Percentiles rank a stretch among this genome's conserved stretches.
These are phyloP conservation scores for Pseudogymnoascus sp. DNA, from an alignment of 2,329 filamentous ascomycete genomes.

Conservation along the genomic window DNA sequence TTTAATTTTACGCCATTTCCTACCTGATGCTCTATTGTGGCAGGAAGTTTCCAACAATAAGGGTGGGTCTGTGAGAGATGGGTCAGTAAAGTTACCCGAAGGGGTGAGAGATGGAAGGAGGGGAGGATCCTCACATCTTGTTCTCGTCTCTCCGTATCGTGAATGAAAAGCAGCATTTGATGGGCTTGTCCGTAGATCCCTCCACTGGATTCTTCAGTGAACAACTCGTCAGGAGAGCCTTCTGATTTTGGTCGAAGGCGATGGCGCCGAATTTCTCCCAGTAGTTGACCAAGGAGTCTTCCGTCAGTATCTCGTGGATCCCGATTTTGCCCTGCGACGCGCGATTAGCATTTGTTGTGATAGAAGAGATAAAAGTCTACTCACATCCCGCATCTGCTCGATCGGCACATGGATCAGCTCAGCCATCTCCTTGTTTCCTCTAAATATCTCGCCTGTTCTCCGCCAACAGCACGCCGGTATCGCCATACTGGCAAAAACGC, in stretches of 20 bases:
- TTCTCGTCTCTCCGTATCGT: conserved; percentile 91
- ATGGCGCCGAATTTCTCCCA: conserved; percentile 99
- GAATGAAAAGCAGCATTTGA: conserved; percentile 96
- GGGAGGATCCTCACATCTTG: conserved; percentile 67
- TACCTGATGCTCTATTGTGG: conserved; percentile 56
- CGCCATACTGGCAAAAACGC: conserved; percentile 97
- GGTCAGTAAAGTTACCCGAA: conserved; percentile 28
- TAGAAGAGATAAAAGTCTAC: conserved; percentile 31
- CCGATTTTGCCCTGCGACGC: conserved; percentile 73
- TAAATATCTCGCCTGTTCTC: conserved; percentile 91
- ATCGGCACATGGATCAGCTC: conserved; percentile 90
- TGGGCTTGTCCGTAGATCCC: conserved; percentile 60
- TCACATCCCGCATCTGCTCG: conserved; percentile 80
- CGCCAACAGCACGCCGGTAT: conserved; percentile 97
- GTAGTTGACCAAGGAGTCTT: conserved; percentile 90
- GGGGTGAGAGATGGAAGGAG: no score
- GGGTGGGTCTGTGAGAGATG: conserved; percentile 58
- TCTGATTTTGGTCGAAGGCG: conserved; percentile 88
- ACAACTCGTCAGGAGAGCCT: conserved; percentile 91
- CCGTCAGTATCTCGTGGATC: conserved; percentile 89
- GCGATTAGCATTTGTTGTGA: conserved; percentile 9
- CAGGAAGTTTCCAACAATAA: conserved; percentile 95
- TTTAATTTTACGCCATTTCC: not conserved
- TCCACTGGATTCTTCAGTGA: conserved; percentile 75
- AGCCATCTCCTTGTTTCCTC: conserved; percentile 98